Percentiles rank a stretch among this genome's conserved stretches.
Conservation (phyloP, 345 rosid species). For the Ceriops zippeliana region DNA sequence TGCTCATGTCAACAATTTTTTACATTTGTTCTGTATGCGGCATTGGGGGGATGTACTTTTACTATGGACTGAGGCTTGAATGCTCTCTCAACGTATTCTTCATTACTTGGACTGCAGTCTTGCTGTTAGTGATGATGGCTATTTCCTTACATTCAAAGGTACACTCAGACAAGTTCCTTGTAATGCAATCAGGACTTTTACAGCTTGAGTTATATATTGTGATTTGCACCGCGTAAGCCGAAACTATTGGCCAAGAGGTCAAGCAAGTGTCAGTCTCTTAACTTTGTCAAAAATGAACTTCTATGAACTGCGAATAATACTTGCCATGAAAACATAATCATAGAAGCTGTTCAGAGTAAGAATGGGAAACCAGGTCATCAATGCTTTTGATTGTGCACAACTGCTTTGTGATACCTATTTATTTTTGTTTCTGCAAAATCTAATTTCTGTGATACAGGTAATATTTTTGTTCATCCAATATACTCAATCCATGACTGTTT, state of each 20-base stretch:
- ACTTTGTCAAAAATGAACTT: too few relatives aligned
- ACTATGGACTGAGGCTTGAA: conserved; percentile 41
- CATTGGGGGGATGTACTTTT: conserved; percentile 47
- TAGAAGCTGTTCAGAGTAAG: too few relatives aligned
- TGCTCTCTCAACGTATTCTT: conserved; percentile 79
- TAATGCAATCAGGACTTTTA: background rate
- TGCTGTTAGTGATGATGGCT: conserved; percentile 65
- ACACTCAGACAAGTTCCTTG: conserved; percentile 7
- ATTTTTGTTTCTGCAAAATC: background rate
- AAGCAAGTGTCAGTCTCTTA: background rate
- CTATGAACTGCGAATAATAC: too few relatives aligned
- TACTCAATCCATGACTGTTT: background rate
- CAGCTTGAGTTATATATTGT: too few relatives aligned
- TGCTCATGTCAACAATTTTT: conserved; percentile 53
- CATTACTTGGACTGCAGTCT: conserved; percentile 65
- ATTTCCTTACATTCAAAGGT: conserved; percentile 75
- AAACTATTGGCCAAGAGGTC: background rate
- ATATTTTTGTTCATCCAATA: background rate
- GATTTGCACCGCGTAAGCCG: background rate
- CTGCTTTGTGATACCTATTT: background rate
- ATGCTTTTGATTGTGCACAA: too few relatives aligned
- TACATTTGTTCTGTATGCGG: conserved; percentile 59
- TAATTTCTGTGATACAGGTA: background rate
- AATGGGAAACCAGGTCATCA: too few relatives aligned
- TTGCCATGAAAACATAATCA: too few relatives aligned